These are phyloP conservation scores for Pulveroboletus sp. DNA, from an alignment of 768 basidiomycete genomes.

Conservation along the genomic window DNA sequence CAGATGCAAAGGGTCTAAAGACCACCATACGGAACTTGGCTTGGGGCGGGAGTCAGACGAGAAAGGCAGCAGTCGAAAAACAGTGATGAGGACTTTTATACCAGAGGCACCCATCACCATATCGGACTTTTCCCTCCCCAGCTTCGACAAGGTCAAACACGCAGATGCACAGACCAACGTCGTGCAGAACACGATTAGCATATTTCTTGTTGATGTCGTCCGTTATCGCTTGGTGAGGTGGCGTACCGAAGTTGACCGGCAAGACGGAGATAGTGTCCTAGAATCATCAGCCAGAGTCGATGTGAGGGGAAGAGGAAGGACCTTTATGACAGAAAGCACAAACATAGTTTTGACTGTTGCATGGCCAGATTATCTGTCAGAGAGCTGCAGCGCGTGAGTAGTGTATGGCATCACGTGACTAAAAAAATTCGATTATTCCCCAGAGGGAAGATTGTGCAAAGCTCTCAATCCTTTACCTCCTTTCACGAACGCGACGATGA, in stretches of 20 bases:
- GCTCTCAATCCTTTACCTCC: too few relatives aligned
- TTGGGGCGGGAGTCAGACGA: constrained; percentile 29
- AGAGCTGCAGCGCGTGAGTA: too few relatives aligned
- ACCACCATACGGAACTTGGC: constrained; percentile 87
- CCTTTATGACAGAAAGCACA: constrained; percentile 43
- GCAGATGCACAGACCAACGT: constrained; percentile 87
- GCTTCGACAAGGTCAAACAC: constrained; percentile 84
- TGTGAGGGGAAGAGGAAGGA: background rate
- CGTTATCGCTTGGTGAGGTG: constrained; percentile 73
- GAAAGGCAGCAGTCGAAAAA: background rate
- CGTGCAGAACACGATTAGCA: constrained; percentile 85
- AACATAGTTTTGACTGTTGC: constrained; percentile 34
- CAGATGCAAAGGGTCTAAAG: constrained; percentile 86
- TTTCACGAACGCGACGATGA: constrained; percentile 14
- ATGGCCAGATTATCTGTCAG: too few relatives aligned
- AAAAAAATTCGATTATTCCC: constrained; percentile 10
- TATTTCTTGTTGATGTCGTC: constrained; percentile 94
- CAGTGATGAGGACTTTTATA: constrained; percentile 63
- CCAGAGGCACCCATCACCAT: constrained; percentile 93
- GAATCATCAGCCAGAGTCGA: background rate
- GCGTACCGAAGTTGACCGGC: constrained; percentile 77
- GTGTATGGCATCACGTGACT: constrained; percentile 14
- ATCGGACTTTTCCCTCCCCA: constrained; percentile 89
- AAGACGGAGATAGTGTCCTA: constrained; percentile 91
- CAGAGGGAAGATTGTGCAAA: too few relatives aligned